Percentiles rank a stretch among this genome's conserved stretches.
phyloP scores from a whole-genome alignment of 2,329 filamentous ascomycete species.

The Aphanoascus verrucosus region DNA sequence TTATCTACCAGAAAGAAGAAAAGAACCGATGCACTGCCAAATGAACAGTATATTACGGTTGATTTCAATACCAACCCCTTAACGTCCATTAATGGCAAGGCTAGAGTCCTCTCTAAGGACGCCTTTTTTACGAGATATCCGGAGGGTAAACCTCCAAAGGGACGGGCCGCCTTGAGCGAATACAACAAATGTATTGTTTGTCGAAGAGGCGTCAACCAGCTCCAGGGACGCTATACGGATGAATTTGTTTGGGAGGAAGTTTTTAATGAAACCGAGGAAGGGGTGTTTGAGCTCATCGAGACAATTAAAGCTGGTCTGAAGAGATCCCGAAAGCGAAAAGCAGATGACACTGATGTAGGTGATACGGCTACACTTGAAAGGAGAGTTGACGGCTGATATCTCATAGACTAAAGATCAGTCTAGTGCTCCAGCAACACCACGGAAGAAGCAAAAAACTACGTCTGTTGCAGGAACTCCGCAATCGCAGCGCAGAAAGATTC shows the following conservation, averaged over 20 bases:
- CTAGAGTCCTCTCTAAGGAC: conserved; percentile 62
- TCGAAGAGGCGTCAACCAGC: conserved; percentile 75
- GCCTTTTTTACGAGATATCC: conserved; percentile 61
- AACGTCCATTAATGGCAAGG: conserved; percentile 81
- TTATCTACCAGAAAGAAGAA: conserved; percentile 76
- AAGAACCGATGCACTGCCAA: conserved; percentile 66
- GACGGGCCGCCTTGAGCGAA: conserved; percentile 49
- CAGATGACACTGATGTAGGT: conserved; percentile 31
- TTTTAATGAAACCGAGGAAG: conserved; percentile 55
- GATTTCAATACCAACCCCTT: conserved; percentile 81
- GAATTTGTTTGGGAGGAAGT: conserved; percentile 88
- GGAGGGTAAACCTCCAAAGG: conserved; percentile 60
- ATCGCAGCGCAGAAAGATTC: conserved; percentile 33
- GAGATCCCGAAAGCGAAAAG: conserved; percentile 49
- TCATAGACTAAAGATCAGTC: conserved; percentile 24
- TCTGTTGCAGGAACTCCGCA: conserved; percentile 36
- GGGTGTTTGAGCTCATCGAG: conserved; percentile 55
- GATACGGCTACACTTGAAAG: background rate
- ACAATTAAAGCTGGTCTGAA: conserved; percentile 56
- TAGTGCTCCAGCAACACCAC: conserved; percentile 41
- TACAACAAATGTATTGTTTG: conserved; percentile 84
- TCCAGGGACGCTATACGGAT: conserved; percentile 81
- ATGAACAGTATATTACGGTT: conserved; percentile 84
- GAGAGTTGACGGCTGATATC: conserved; percentile 17
- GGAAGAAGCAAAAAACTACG: conserved; percentile 46